Conservation (phyloP, 768 basidiomycete genomes). For the Obba rivulosa region DNA sequence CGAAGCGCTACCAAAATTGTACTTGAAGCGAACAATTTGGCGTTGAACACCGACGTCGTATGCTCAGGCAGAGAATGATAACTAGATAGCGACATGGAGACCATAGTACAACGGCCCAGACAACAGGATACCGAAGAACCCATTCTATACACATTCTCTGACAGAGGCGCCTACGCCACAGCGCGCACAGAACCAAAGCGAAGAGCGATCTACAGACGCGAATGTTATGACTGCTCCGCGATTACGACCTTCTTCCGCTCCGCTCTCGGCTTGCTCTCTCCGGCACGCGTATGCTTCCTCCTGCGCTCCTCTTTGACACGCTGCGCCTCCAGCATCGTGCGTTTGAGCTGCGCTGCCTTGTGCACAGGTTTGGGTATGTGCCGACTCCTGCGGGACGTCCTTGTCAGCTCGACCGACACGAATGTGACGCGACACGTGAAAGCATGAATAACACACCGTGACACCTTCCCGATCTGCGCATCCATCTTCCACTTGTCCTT, state of each 20-base stretch:
- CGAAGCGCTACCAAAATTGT: too few relatives aligned
- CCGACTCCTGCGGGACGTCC: constrained; percentile 28
- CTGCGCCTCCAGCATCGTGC: constrained; percentile 86
- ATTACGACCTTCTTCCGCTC: constrained; percentile 88
- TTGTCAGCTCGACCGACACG: neutral
- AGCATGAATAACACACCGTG: constrained; percentile 49
- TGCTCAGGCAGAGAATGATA: too few relatives aligned
- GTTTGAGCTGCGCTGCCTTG: constrained; percentile 81
- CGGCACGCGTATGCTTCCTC: constrained; percentile 82
- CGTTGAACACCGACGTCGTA: too few relatives aligned
- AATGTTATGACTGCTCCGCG: constrained; percentile 59
- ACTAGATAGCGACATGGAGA: neutral
- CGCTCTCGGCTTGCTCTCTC: constrained; percentile 82
- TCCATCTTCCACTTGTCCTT: constrained; percentile 88
- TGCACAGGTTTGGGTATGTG: constrained; percentile 91
- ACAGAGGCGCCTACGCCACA: neutral
- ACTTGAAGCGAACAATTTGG: too few relatives aligned
- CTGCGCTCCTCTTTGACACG: constrained; percentile 92
- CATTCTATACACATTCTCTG: neutral
- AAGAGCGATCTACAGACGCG: neutral
- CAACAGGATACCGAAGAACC: neutral
- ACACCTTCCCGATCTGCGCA: constrained; percentile 71
- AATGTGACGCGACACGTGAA: neutral
- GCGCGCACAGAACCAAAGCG: neutral
- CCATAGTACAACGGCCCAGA: neutral